These are phyloP conservation scores for Myriangium duriaei DNA, from an alignment of 2,329 filamentous ascomycete species.

Conservation along the genomic window DNA sequence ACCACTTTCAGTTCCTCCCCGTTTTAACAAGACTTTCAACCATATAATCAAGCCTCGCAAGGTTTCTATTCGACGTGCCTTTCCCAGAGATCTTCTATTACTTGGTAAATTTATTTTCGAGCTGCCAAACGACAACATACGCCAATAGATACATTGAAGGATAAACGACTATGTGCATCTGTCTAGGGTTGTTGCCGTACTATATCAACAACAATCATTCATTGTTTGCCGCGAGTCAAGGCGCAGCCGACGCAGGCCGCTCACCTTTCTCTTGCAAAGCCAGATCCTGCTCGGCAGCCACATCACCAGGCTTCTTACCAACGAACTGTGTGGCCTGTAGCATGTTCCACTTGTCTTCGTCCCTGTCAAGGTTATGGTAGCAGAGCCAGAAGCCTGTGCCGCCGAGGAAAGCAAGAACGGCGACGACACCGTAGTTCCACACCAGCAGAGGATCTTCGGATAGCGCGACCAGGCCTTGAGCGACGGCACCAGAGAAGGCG, in stretches of 20 bases:
- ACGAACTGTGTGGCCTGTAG: constrained; percentile 18
- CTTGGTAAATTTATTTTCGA: too few relatives aligned
- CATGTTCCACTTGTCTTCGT: constrained; percentile 60
- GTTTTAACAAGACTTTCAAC: too few relatives aligned
- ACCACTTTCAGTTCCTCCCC: too few relatives aligned
- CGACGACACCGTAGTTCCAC: constrained; percentile 56
- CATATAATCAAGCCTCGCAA: too few relatives aligned
- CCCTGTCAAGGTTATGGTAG: constrained; percentile 50
- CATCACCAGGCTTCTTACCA: constrained; percentile 4
- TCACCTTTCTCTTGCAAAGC: constrained; percentile 2
- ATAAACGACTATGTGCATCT: too few relatives aligned
- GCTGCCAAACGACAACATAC: too few relatives aligned
- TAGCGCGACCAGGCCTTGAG: constrained; percentile 47
- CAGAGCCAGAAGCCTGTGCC: constrained; percentile 56
- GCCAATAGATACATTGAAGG: too few relatives aligned
- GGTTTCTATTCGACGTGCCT: too few relatives aligned
- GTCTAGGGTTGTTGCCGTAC: too few relatives aligned
- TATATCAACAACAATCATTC: too few relatives aligned
- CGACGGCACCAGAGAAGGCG: constrained; percentile 47
- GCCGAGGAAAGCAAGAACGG: constrained; percentile 49
- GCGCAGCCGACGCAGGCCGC: not conserved
- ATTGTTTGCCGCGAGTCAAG: too few relatives aligned
- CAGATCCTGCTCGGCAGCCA: not conserved
- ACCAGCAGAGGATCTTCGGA: constrained; percentile 52
- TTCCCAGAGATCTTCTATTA: too few relatives aligned